Evolutionary conservation across 1,139 yeast species (phyloP), one percentile per base, ranked within the genome.

Genomic region (Pneumocystis oryctolagi): DNA sequence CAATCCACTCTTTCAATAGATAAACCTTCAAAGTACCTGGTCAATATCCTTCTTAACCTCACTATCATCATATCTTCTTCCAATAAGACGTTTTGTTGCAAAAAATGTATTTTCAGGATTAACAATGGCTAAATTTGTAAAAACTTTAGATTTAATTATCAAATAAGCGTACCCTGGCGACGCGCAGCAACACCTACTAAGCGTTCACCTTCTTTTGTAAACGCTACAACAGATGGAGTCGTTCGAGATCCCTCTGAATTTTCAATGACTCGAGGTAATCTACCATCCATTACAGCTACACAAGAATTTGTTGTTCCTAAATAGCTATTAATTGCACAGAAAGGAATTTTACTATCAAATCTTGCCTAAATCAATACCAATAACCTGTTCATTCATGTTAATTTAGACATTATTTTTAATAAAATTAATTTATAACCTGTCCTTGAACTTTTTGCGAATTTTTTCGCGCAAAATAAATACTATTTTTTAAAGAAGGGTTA

Each of bases 221-320:
- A 90, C 65, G 97, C 98, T 70, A 92, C 98, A 63, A 92, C 95
- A 60, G 98, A 92, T 60, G 98, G 98, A 61, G 98, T 92, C 68
- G 98, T 92, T 80, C 98, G 87, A 65, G 96, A 87, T 84, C 98
- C 98, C 80, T 92, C 98, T 67, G 96, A 87, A 79, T 92, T 92
- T 80, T 90, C 97, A 72, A 92, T 87, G 72, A 94, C 95, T 80
- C 89, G 89, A 72, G 98, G 97, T 66, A 85, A 79, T 78, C 89
- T 87, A 76, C 98, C 98, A 78, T 89, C 95, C 96, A 92, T 90
- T 69, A 92, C 80, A 67, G 98, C 98, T 69, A 92, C 98, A 66
- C 98, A 97, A 65, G 98, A 92, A 84, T 92, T 68, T 63, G 65
- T 60, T 42, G 63, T 60, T 60, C 59, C 35, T 37, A 32, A 58